These are phyloP conservation scores for Lichtheimia ramosa DNA, from an alignment of 371 early-diverging fungal species.

Conservation along the genomic window DNA sequence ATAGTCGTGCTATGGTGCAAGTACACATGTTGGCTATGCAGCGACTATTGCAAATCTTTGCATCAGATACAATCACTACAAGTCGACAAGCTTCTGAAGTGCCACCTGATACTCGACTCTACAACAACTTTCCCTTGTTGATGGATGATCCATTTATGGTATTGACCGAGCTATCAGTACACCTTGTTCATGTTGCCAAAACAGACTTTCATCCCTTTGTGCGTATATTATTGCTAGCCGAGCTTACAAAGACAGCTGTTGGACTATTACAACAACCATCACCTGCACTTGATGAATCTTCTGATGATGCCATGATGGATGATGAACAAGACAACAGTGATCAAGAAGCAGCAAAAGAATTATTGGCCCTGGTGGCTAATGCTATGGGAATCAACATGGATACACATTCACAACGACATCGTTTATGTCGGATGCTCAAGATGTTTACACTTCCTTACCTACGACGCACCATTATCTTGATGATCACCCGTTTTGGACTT, in stretches of 20 bases:
- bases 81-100: slow-evolving; percentile 9
- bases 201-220: slow-evolving; percentile 67
- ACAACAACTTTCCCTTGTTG: slow-evolving; percentile 57
- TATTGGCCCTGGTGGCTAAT: slow-evolving; percentile 22
- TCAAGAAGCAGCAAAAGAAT: slow-evolving; percentile 22
- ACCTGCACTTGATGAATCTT: not conserved
- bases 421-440: slow-evolving; percentile 57
- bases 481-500: slow-evolving; percentile 75
- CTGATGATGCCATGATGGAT: not conserved
- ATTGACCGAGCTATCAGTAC: slow-evolving; percentile 59
- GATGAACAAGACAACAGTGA: slow-evolving; percentile 17
- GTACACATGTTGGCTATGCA: slow-evolving; percentile 39
- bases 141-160: slow-evolving; percentile 72
- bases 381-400: not conserved
- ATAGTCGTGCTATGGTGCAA: slow-evolving; percentile 24
- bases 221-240: slow-evolving; percentile 65
- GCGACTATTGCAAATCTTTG: slow-evolving; percentile 53
- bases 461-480: slow-evolving; percentile 65
- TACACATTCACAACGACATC: not conserved
- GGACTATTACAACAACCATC: slow-evolving; percentile 24
- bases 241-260: slow-evolving; percentile 57
- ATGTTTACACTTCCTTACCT: slow-evolving; percentile 73
- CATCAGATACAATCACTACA: slow-evolving; percentile 17
- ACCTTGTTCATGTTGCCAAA: slow-evolving; percentile 50
- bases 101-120: slow-evolving; percentile 15